Evolutionary conservation across 2,329 filamentous ascomycete species (phyloP), one percentile per base, ranked within the genome.

Genomic region (Microdochium trichocladiopsis): DNA sequence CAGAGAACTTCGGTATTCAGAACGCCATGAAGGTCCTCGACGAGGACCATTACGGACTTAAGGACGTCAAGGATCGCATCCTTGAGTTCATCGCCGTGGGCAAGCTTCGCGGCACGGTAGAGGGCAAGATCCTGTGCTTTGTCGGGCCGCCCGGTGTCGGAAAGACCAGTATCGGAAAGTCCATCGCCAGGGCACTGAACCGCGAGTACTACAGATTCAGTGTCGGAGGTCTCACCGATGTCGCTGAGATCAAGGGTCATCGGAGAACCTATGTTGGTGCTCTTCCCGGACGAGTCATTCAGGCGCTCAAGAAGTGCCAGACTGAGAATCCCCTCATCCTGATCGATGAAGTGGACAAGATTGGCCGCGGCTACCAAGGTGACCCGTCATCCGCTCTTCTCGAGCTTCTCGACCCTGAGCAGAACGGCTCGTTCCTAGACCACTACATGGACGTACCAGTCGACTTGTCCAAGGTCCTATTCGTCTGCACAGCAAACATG

Each of bases 381-480:
- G 94, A 99, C 63, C 95, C 95, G 14, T 90, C 94, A 1, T 96
- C 93, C 21, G 94, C 94, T 25, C 78, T 99, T 51, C 82, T 99
- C 3, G 94, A 99, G 67, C 73, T 99, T 50, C 83, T 99, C 18
- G 94, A 99, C 60, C 94, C 94, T 0, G 94, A 99, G 70, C 94
- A 99, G 68, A 99, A 99, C 73, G 91, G 78, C 66, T 96, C 92
- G 23, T 99, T 99, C 80, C 71, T 99, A 57, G 94, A 99, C 62
- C 94, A 99, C 69, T 99, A 99, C 73, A 90, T 99, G 82, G 94
- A 99, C 68, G 91, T 99, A 1, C 94, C 94, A 0, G 93, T 99
- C 5, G 94, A 99, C 66, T 77, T 99, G 50, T 96, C 92, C 50
- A 97, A 97, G 73, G 94, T 99, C 2, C 79, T 99, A 22, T 99